Evolutionary conservation across 2,329 filamentous ascomycete species (phyloP).

Genomic region (Claviceps fusiformis): DNA sequence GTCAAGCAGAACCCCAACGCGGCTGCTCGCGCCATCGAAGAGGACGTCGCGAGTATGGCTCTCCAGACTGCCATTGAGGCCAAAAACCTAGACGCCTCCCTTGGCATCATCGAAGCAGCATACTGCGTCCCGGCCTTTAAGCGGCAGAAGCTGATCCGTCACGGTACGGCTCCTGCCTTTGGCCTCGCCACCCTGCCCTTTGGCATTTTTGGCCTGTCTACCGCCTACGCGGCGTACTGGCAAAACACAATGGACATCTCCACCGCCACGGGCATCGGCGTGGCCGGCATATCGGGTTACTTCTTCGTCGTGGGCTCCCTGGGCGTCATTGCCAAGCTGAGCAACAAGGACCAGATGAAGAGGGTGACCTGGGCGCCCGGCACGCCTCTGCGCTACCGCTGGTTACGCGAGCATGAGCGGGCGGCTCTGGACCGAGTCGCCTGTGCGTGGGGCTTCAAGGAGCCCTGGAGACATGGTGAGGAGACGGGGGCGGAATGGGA

Average conservation of each 20-base stretch:
- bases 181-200: slow-evolving; percentile 47
- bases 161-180: slow-evolving; percentile 45
- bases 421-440: slow-evolving; percentile 77
- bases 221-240: slow-evolving; percentile 29
- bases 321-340: slow-evolving; percentile 72
- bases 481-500: slow-evolving; percentile 90
- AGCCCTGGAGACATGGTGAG: slow-evolving; percentile 66
- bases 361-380: slow-evolving; percentile 83
- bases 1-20: slow-evolving; percentile 52
- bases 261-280: slow-evolving; percentile 63
- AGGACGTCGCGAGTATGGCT: slow-evolving; percentile 56
- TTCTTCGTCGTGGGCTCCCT: slow-evolving; percentile 67
- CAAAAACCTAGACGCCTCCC: slow-evolving; percentile 63
- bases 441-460: slow-evolving; percentile 82
- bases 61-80: slow-evolving; percentile 67
- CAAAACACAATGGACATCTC: slow-evolving; percentile 61
- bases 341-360: slow-evolving; percentile 88
- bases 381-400: slow-evolving; percentile 65
- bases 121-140: slow-evolving; percentile 55
- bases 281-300: slow-evolving; percentile 73
- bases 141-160: slow-evolving; percentile 52
- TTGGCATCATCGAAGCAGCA: slow-evolving; percentile 59
- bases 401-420: slow-evolving; percentile 81
- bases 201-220: slow-evolving; percentile 57
- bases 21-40: slow-evolving; percentile 57